Evolutionary conservation across 768 basidiomycete species (phyloP), one percentile per base, ranked within the genome.

Genomic region (Panaeolus cyanescens): DNA sequence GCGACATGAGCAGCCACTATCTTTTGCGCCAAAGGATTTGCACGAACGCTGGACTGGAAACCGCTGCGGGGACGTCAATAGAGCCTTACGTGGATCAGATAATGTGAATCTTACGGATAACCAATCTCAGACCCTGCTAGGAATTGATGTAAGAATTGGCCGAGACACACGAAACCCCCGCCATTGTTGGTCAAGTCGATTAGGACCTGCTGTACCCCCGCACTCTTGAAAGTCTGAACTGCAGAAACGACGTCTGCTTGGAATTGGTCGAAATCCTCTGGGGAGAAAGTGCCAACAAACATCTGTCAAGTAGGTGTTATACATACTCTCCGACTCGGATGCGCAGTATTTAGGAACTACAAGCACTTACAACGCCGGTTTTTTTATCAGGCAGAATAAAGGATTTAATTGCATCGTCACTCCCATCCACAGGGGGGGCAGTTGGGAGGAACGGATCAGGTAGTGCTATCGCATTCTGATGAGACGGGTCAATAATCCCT

Each of bases 171-270:
- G 59, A 81, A 85, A 25, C 87, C 87, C 59, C 86, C 87, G 59
- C 82, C 83, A 64, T 90, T 90, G 68, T 87, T 84, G 12, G 83
- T 83, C 32, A 87, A 67, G 68, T 89, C 87, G 37, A 89, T 77
- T 22, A 89, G 64, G 10, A 88, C 70, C 32, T 77, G 79, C 0
- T 76, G 80, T 10, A 86, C 82, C 3, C 83, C 83, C 1, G 79
- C 76, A 0, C 68, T 62, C 62, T 85, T 70, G 74, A 89, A 84
- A 3, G 77, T 66, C 1, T 65, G 65, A 60, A 87, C 70, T 1
- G 83, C 79, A 6, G 80, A 72, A 0, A 75, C 78, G 0, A 80
- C 76, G 62, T 88, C 85, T 0, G 68, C 61, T 70, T 85, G 85
- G 79, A 87, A 88, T 32, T 75, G 72, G 55, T 71, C 64, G 65